Evolutionary conservation across 352 stramenopile species (phyloP).

Genomic region (Phytophthora fragariae): DNA sequence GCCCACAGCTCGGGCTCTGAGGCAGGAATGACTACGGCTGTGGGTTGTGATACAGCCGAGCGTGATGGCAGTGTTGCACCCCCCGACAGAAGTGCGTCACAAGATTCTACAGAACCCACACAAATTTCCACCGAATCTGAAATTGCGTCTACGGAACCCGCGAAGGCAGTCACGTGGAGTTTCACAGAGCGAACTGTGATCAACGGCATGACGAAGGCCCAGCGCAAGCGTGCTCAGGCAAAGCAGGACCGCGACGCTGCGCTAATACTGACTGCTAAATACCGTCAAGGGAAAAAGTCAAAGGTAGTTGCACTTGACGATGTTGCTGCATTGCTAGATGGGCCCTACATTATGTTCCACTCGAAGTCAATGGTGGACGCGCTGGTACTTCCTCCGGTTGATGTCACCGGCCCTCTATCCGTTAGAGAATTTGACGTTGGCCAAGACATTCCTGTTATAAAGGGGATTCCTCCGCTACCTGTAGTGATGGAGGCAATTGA

Average conservation of each 20-base stretch:
- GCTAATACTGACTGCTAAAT: neutral
- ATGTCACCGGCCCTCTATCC: no score
- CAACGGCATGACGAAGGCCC: conserved; percentile 11
- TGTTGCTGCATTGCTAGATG: no score
- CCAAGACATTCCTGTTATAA: no score
- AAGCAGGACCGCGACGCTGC: neutral
- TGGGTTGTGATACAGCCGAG: neutral
- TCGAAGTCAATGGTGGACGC: neutral
- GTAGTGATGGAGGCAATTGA: no score
- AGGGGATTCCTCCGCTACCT: no score
- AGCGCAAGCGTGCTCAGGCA: neutral
- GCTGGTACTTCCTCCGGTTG: neutral
- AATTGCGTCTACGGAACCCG: neutral
- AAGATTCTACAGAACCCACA: neutral
- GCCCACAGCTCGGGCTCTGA: no score
- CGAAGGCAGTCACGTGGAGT: neutral
- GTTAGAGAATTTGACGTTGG: no score
- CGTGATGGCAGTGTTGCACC: neutral
- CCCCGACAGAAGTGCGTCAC: neutral
- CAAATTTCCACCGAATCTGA: neutral
- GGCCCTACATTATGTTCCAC: no score
- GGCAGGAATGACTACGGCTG: no score
- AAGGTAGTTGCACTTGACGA: no score
- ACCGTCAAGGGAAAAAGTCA: neutral
- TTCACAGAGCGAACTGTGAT: conserved; percentile 1